phyloP scores from a whole-genome alignment of 1,284 basidiomycete genomes.

The Inonotus obliquus region DNA sequence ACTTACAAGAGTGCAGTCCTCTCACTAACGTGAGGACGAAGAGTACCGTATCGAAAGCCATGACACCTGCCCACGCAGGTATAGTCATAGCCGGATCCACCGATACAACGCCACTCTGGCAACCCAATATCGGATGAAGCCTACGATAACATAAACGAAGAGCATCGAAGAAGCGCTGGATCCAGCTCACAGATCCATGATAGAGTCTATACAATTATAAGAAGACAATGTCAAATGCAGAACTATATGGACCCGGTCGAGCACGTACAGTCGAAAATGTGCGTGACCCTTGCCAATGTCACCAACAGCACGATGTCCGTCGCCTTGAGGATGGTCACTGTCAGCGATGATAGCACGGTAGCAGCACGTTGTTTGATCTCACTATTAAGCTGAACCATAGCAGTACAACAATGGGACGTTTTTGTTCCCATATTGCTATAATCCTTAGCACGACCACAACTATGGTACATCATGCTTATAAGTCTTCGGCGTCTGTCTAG shows the following conservation, averaged over 20 bases:
- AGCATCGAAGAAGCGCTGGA: too few relatives aligned
- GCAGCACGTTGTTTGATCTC: too few relatives aligned
- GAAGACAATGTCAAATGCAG: too few relatives aligned
- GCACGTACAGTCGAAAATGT: not conserved
- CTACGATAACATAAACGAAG: too few relatives aligned
- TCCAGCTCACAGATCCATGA: too few relatives aligned
- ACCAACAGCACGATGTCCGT: slow-evolving; percentile 1
- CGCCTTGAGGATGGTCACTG: too few relatives aligned
- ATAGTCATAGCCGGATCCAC: not conserved
- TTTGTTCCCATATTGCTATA: slow-evolving; percentile 6
- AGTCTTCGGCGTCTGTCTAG: too few relatives aligned
- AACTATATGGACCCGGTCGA: too few relatives aligned
- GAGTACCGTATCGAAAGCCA: slow-evolving; percentile 5
- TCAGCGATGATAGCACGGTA: too few relatives aligned
- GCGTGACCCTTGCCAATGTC: slow-evolving; percentile 1
- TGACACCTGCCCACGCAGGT: slow-evolving; percentile 7
- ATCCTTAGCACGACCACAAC: slow-evolving; percentile 4
- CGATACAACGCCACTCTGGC: not conserved
- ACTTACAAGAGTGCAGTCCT: not conserved
- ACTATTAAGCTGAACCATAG: not conserved
- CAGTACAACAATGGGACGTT: not conserved
- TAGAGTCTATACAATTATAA: too few relatives aligned
- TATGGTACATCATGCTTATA: not conserved
- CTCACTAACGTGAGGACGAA: slow-evolving; percentile 1
- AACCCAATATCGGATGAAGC: not conserved